Base-by-base conservation (phyloP, 192 early-diverging fungal species). In the Backusella psychrophila region DNA sequence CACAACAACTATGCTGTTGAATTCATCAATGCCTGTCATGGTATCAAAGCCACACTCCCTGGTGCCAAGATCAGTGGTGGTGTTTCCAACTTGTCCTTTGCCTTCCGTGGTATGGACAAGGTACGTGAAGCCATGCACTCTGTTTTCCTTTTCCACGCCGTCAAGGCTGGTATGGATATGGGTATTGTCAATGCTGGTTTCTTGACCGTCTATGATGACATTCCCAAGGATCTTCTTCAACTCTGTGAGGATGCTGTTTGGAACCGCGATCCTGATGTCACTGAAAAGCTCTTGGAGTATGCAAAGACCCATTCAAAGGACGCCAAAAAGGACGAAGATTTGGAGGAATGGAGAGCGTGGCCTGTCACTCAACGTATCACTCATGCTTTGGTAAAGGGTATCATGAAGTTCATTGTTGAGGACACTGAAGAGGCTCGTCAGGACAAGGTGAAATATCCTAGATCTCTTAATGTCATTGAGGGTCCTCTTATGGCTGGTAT, bases 171-270 rank as follows among this genome's bases (percentile, higher is more conserved):
- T 17, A 93, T 98, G 93, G 97, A 97, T 84, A 97, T 98, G 97
- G 97, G 97, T 78, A 98, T 98, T 75, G 97, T 98, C 78, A 97
- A 97, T 80, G 95, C 97, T 6, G 97, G 96, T 72, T 95, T 95
- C 88, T 86, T 97, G 85, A 95, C 96, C 46, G 96, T 97, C 69
- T 97, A 98, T 76, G 95, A 96, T 79, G 96, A 98, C 46, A 96
- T 98, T 71, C 95, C 95, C 72, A 95, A 96, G 83, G 96, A 98
- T 85, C 85, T 98, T 31, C 81, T 97, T 39, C 82, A 94, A 72
- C 88, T 98, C 42, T 98, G 97, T 83, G 97, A 98, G 80, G 88
- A 95, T 77, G 96, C 96, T 36, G 81, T 97, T 46, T 96, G 94
- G 95, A 97, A 98, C 82, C 89, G 92, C 29, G 95, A 97, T 74